Conservation (phyloP, 2,329 filamentous ascomycete species). For the Fusarium floridanum region DNA sequence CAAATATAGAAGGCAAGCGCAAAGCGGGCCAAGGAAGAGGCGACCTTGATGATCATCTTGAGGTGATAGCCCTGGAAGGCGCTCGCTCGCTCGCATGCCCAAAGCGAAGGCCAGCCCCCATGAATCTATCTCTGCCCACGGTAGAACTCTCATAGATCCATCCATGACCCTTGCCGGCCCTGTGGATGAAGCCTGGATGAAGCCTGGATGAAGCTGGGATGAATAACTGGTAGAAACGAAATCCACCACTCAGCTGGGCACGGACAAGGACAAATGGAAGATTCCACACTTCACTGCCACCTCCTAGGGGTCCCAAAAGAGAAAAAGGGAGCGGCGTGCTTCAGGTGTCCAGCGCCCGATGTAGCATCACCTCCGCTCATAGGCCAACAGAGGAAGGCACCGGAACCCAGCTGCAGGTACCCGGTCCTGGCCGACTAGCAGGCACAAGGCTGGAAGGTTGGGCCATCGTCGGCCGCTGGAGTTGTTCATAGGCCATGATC, state of each 20-base stretch:
- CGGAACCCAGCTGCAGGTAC: slow-evolving; percentile 26
- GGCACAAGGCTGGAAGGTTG: background rate
- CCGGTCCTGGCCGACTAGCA: background rate
- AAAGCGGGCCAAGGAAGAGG: background rate
- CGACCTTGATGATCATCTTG: slow-evolving; percentile 5
- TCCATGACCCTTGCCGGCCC: background rate
- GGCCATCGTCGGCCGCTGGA: background rate
- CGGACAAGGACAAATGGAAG: slow-evolving; percentile 11
- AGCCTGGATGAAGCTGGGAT: slow-evolving; percentile 3
- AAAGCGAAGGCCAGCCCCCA: background rate
- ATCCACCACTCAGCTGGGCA: slow-evolving; percentile 35
- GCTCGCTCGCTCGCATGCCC: background rate
- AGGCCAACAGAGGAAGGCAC: slow-evolving; percentile 3
- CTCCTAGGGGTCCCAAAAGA: slow-evolving; percentile 12
- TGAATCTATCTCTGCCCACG: slow-evolving; percentile 7
- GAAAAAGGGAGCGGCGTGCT: slow-evolving; percentile 16
- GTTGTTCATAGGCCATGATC: slow-evolving; percentile 8
- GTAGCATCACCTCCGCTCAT: slow-evolving; percentile 21
- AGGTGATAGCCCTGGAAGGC: background rate
- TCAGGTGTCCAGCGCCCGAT: slow-evolving; percentile 22
- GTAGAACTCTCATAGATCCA: background rate
- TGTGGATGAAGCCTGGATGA: background rate
- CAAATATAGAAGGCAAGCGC: slow-evolving; percentile 4
- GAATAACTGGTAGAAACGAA: slow-evolving; percentile 5
- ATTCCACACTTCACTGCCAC: slow-evolving; percentile 18